These are phyloP conservation scores for Botrytis sinoallii DNA, from an alignment of 2,329 filamentous ascomycete genomes.

Conservation along the genomic window DNA sequence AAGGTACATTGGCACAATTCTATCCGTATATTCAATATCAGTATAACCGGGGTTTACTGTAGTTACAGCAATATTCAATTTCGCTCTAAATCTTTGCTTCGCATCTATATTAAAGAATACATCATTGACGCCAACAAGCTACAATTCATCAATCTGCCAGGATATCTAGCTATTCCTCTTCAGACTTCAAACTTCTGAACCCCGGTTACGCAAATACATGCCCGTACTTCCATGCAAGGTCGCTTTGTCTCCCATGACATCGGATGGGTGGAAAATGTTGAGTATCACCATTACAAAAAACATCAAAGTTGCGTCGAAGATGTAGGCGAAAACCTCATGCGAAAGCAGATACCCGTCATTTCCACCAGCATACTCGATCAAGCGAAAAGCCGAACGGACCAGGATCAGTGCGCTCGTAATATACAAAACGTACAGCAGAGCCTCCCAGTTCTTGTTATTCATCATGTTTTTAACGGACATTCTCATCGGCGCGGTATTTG, in stretches of 20 bases:
- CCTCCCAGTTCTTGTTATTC: constrained; percentile 23
- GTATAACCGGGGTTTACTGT: background rate
- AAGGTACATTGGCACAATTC: background rate
- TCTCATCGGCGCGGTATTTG: background rate
- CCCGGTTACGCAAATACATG: background rate
- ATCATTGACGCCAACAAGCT: background rate
- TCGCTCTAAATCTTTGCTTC: no score
- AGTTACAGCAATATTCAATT: background rate
- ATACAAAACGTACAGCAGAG: constrained; percentile 43
- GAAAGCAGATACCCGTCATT: constrained; percentile 43
- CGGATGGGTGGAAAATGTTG: constrained; percentile 36
- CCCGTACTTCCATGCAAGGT: background rate
- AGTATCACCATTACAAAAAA: constrained; percentile 39
- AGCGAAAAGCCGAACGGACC: constrained; percentile 45
- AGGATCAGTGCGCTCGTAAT: constrained; percentile 44
- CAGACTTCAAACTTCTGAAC: background rate
- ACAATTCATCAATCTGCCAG: background rate
- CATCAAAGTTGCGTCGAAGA: constrained; percentile 46
- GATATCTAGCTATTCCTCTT: background rate
- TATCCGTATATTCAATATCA: background rate
- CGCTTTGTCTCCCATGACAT: background rate
- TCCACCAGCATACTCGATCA: constrained; percentile 47
- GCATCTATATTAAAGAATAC: background rate
- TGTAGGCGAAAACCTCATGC: constrained; percentile 46
- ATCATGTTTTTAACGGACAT: background rate